A percentile compares a stretch with the other conserved stretches of the same genome.
These are phyloP conservation scores for Cyphellophora attinorum DNA, from an alignment of 2,329 filamentous ascomycete species.

Conservation along the genomic window DNA sequence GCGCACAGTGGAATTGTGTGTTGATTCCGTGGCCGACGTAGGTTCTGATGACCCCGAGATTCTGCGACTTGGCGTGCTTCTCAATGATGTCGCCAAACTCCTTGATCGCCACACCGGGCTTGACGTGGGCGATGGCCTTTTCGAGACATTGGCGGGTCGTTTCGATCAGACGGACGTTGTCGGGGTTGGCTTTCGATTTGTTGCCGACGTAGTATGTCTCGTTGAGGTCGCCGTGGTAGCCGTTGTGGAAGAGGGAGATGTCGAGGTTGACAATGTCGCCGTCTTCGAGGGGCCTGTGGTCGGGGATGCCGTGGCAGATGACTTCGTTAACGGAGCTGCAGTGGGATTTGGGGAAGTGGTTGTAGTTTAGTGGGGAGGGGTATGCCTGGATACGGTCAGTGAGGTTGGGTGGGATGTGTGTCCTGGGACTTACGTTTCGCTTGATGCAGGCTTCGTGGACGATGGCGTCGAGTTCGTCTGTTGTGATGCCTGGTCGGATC, in stretches of 20 bases:
- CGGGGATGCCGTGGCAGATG: slow-evolving; percentile 97
- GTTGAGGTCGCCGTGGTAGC: slow-evolving; percentile 93
- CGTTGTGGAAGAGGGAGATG: slow-evolving; percentile 85
- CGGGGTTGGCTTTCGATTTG: slow-evolving; percentile 71
- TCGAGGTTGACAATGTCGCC: slow-evolving; percentile 98
- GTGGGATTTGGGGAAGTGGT: slow-evolving; percentile 93
- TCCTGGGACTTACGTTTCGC: slow-evolving; percentile 60
- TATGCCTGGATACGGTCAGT: slow-evolving; percentile 57
- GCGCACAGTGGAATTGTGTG: slow-evolving; percentile 82
- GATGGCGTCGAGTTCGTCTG: slow-evolving; percentile 87
- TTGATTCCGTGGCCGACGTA: slow-evolving; percentile 97
- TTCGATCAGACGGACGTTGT: slow-evolving; percentile 84
- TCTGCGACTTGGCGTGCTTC: slow-evolving; percentile 76
- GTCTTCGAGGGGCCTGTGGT: slow-evolving; percentile 75
- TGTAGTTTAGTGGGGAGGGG: slow-evolving; percentile 89
- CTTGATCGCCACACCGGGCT: slow-evolving; percentile 84
- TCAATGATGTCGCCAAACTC: slow-evolving; percentile 94
- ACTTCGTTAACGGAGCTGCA: slow-evolving; percentile 96
- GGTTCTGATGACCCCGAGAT: slow-evolving; percentile 86
- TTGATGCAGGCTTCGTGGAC: slow-evolving; percentile 93
- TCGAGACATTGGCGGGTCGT: slow-evolving; percentile 80
- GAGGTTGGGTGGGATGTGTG: not conserved
- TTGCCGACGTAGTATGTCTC: slow-evolving; percentile 98
- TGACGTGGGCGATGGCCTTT: slow-evolving; percentile 83
- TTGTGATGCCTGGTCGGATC: slow-evolving; percentile 82